Conservation (phyloP, 257 asterid genomes). For the Nyctanthes arbortristis region DNA sequence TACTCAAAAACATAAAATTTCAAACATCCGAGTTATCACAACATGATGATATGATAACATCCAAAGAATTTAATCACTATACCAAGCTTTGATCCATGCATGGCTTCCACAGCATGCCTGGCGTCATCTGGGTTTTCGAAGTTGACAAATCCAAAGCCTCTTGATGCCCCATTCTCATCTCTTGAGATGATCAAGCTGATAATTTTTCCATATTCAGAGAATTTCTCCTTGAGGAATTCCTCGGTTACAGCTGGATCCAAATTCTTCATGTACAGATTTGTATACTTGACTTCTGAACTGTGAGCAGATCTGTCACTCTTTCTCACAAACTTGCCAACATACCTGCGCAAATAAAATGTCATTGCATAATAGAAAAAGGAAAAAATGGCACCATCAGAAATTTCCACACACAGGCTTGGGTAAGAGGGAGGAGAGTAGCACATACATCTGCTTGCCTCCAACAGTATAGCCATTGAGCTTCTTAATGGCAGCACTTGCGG, state of each 20-base stretch:
- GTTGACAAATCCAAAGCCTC: constrained; percentile 80
- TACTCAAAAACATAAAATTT: constrained; percentile 30
- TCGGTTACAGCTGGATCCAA: constrained; percentile 58
- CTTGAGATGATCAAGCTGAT: constrained; percentile 49
- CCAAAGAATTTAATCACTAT: constrained; percentile 23
- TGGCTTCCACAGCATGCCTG: constrained; percentile 53
- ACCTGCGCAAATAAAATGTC: constrained; percentile 33
- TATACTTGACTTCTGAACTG: constrained; percentile 39
- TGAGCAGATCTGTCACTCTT: constrained; percentile 47
- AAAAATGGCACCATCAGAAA: constrained; percentile 18
- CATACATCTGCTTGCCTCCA: constrained; percentile 55
- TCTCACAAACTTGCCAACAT: constrained; percentile 56
- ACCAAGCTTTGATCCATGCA: constrained; percentile 76
- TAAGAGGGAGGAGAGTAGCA: constrained; percentile 11
- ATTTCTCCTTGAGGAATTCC: constrained; percentile 51
- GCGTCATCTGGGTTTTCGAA: constrained; percentile 68
- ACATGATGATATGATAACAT: constrained; percentile 1
- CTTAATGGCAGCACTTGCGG: constrained; percentile 52
- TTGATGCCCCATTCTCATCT: constrained; percentile 64
- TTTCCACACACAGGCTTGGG: background rate
- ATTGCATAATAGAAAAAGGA: background rate
- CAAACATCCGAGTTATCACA: background rate
- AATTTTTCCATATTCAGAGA: constrained; percentile 60
- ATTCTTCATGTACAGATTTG: constrained; percentile 67
- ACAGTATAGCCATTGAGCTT: constrained; percentile 42